These are phyloP conservation scores for Populus ilicifolia DNA, from an alignment of 345 rosid genomes.

Conservation along the genomic window DNA sequence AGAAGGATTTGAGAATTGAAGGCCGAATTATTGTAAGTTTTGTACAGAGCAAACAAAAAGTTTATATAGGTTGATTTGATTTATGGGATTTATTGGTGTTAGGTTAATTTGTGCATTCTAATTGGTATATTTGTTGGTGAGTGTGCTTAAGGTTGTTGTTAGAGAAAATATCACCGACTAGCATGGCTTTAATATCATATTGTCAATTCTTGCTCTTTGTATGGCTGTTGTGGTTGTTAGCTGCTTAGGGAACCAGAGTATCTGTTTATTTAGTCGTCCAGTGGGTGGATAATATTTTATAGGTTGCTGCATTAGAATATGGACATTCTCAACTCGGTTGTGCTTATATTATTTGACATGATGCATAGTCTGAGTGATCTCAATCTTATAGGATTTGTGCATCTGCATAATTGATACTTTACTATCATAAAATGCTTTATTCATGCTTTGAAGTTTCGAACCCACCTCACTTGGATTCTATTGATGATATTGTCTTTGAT, in stretches of 20 bases:
- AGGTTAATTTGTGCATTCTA: background rate
- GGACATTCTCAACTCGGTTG: background rate
- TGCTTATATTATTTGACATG: background rate
- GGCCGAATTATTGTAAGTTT: constrained; percentile 61
- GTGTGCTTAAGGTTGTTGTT: no score
- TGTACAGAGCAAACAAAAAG: background rate
- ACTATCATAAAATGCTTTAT: background rate
- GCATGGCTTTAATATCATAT: background rate
- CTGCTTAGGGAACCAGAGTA: background rate
- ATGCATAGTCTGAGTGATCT: background rate
- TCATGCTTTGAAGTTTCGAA: background rate
- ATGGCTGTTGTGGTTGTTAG: background rate
- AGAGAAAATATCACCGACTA: no score
- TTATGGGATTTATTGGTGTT: background rate
- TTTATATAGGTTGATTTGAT: background rate
- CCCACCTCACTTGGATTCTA: background rate
- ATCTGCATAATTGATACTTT: background rate
- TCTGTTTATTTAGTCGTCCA: background rate
- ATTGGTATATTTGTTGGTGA: background rate
- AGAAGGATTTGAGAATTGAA: constrained; percentile 88
- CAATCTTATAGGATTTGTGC: background rate
- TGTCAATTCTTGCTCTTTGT: background rate
- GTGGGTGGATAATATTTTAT: background rate
- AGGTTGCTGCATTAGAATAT: background rate
- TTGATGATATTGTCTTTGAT: background rate